Conservation (phyloP, 495 filamentous ascomycete genomes). For the Podospora bellae-mahoneyi region DNA sequence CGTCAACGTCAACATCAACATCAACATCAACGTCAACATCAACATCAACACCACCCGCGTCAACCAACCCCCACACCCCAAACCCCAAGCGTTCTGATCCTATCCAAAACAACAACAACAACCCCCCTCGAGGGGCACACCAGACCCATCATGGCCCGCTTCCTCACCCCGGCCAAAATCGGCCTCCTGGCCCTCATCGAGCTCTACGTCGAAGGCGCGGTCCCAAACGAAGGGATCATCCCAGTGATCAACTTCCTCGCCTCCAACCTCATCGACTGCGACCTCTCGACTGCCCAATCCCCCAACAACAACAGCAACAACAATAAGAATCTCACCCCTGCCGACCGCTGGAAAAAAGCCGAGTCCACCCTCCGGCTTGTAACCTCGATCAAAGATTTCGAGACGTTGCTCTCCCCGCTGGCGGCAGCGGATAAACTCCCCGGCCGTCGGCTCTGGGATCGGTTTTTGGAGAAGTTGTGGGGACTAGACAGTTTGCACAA, state of each 20-base stretch:
- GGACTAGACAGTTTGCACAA: conserved; percentile 74
- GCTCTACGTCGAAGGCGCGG: conserved; percentile 70
- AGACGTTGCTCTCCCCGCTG: conserved; percentile 57
- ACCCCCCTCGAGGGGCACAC: background rate
- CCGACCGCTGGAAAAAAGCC: conserved; percentile 39
- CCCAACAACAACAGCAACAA: background rate
- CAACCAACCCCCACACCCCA: background rate
- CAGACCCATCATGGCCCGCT: conserved; percentile 60
- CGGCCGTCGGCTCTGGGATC: conserved; percentile 78
- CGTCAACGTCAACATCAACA: background rate
- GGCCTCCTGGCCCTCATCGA: conserved; percentile 75
- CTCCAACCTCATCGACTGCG: conserved; percentile 61
- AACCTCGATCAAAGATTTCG: conserved; percentile 63
- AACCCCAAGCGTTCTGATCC: background rate
- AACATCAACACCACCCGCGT: background rate
- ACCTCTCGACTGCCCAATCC: conserved; percentile 17
- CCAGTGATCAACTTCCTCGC: conserved; percentile 83
- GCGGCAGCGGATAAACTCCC: conserved; percentile 60
- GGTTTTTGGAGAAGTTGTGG: conserved; percentile 82
- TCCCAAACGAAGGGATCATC: conserved; percentile 73
- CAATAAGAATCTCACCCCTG: background rate
- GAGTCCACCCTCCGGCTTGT: conserved; percentile 49
- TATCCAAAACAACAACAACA: background rate
- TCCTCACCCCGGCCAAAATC: conserved; percentile 81
- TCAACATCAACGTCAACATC: background rate